Evolutionary conservation across 352 stramenopile genomes (phyloP), one percentile per base, ranked within the genome.

Genomic region (Albugo laibachii): DNA sequence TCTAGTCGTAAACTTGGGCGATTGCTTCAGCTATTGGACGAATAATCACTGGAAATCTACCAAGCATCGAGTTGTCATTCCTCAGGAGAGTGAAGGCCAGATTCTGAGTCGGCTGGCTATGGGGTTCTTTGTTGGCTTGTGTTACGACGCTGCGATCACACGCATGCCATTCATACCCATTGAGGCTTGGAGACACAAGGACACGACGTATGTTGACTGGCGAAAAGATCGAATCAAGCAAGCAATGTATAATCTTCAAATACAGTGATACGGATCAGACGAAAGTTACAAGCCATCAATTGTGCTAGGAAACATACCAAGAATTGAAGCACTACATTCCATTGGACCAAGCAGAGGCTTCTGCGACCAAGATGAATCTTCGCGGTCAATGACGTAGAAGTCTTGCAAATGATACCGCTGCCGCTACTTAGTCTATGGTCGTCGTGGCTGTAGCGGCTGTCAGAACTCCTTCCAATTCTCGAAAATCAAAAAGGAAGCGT

Each of bases 1-100:
- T 34, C 38, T 59, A n/a, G 18, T 56, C 35, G 37, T 59, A 13
- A 59, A 59, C 36, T 46, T 59, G 36, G 53, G 53, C 48, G 53
- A 59, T 41, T 41, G 53, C 19, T 50, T 59, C 12, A 40, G 41
- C 20, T 53, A 52, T 36, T 59, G 53, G 53, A 59, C 53, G 11
- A 49, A 50, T 15, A 37, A 40, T 12, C 48, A 50, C 6, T 59
- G 53, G 53, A 20, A 16, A n/a, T 59, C 47, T 24, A 59, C 53
- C 4, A 44, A 16, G 21, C 53, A 59, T 41, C 53, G 48, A 31
- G 53, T 59, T 12, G 38, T 56, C 35, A 36, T 55, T 8, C 53
- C 53, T 19, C 18, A 36, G 1, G 14, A 27, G 10, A 31, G 36
- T 13, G 42, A 46, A 42, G 48, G 42, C n/a, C 20, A 40, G 1